Conservation (phyloP, 2,329 filamentous ascomycete genomes). For the Paracoccidioides lutzii region DNA sequence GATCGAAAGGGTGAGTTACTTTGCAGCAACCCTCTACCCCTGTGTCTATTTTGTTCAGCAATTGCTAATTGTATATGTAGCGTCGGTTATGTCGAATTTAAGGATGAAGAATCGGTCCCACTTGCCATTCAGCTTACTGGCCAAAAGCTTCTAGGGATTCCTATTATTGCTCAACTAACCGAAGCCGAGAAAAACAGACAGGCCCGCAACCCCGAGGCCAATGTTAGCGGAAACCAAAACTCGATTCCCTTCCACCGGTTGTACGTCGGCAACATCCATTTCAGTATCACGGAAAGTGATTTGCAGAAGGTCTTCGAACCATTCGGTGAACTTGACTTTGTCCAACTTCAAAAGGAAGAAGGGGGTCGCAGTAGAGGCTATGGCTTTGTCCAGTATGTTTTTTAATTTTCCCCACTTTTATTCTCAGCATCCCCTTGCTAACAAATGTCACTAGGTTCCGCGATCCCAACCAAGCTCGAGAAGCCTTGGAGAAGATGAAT, state of each 20-base stretch:
- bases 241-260: constrained; percentile 92
- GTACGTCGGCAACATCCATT: constrained; percentile 98
- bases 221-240: constrained; percentile 56
- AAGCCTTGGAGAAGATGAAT: constrained; percentile 98
- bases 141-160: constrained; percentile 95
- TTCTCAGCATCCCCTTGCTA: constrained; percentile 17
- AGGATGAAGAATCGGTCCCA: constrained; percentile 82
- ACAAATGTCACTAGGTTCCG: constrained; percentile 54
- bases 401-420: constrained; percentile 11
- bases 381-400: constrained; percentile 90
- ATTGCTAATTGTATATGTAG: constrained; percentile 37
- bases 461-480: constrained; percentile 79
- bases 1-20: constrained; percentile 77
- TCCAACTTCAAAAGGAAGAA: constrained; percentile 94
- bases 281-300: constrained; percentile 95
- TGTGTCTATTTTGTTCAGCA: neutral
- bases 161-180: constrained; percentile 94
- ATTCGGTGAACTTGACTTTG: constrained; percentile 94
- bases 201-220: constrained; percentile 70
- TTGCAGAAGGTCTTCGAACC: constrained; percentile 93
- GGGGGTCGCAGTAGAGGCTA: constrained; percentile 82
- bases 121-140: constrained; percentile 95
- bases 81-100: constrained; percentile 99
- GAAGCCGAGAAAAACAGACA: constrained; percentile 99
- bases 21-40: neutral